These are phyloP conservation scores for Macrolepiota fuliginosa DNA, from an alignment of 768 basidiomycete genomes.

Conservation along the genomic window DNA sequence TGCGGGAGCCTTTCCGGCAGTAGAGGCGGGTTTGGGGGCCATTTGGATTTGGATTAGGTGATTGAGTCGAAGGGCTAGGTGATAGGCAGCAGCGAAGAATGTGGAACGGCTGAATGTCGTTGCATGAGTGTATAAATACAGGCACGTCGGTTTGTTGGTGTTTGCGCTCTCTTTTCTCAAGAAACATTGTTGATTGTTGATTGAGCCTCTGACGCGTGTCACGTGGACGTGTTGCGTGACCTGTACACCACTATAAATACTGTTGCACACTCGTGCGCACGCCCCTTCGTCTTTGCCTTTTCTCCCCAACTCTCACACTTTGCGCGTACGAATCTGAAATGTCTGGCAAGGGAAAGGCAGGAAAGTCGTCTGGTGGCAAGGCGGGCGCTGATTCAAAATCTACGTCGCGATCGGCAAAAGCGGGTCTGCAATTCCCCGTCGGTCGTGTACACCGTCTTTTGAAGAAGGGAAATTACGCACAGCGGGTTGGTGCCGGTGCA, in stretches of 20 bases:
- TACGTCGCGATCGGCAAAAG: constrained; percentile 70
- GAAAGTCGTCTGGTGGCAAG: background rate
- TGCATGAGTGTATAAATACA: constrained; percentile 11
- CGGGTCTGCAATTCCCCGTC: constrained; percentile 82
- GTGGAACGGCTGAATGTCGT: background rate
- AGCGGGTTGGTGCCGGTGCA: constrained; percentile 66
- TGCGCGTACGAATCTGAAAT: constrained; percentile 14
- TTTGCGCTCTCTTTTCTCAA: background rate
- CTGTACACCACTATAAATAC: constrained; percentile 34
- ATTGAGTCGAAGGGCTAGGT: constrained; percentile 13
- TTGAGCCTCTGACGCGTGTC: background rate
- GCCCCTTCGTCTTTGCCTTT: constrained; percentile 16
- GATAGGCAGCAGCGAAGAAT: constrained; percentile 18
- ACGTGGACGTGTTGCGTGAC: constrained; percentile 7
- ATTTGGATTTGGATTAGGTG: constrained; percentile 36
- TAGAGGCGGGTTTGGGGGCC: constrained; percentile 81
- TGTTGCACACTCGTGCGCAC: constrained; percentile 12
- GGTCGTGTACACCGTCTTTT: constrained; percentile 91
- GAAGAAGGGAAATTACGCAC: constrained; percentile 84
- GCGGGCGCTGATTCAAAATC: constrained; percentile 51
- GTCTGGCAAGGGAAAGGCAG: background rate
- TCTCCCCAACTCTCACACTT: constrained; percentile 18
- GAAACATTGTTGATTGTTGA: constrained; percentile 15
- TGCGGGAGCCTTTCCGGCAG: constrained; percentile 76
- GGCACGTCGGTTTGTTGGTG: constrained; percentile 9